Base-by-base conservation (phyloP, 768 basidiomycete species). In the Pleurotus cornucopiae region DNA sequence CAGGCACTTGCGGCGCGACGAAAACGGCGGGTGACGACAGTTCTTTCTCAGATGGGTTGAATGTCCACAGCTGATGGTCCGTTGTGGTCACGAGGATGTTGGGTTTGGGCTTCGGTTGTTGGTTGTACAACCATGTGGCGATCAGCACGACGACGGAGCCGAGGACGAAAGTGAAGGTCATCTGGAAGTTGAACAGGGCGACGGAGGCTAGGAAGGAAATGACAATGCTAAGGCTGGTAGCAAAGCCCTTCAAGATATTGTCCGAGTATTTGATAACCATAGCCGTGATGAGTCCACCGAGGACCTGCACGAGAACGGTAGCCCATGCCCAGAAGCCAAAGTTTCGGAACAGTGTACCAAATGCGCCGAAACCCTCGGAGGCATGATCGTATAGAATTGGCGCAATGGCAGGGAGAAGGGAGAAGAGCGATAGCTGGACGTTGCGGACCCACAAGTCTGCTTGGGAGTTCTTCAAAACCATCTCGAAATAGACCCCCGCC, bases 401-500 rank as follows among this genome's bases (percentile, higher is more conserved):
- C 2, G 87, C 74, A 47, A 94, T 69, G 3, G 94, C 94, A 2
- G 96, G 96, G 20, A 96, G 78, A 43, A 98, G 79, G 48, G 93
- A 95, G 76, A 98, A 98, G 54, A 95, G 79, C 20, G 93, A 95
- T 13, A 98, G 81, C 69, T 98, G 96, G 58, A 96, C 89, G 69
- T 98, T 98, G 66, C 96, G 89, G 57, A 96, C 86, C 96, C 96
- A 98, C 9, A 98, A 78, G 71, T 97, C 93, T 3, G 86, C 80
- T 62, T 86, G 86, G 2, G 91, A 89, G 62, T 88, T 87, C 75
- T 96, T 98, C 61, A 95, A 76, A 37, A 94, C 94, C 89, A 96
- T 94, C 74, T 98, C 96, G 62, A 98, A 98, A 73, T 98, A 98
- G 23, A 98, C 95, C 5, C 95, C 95, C 0, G 95, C 95, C 45